These are phyloP conservation scores for Mycena vulgaris DNA, from an alignment of 768 basidiomycete species.

Conservation along the genomic window DNA sequence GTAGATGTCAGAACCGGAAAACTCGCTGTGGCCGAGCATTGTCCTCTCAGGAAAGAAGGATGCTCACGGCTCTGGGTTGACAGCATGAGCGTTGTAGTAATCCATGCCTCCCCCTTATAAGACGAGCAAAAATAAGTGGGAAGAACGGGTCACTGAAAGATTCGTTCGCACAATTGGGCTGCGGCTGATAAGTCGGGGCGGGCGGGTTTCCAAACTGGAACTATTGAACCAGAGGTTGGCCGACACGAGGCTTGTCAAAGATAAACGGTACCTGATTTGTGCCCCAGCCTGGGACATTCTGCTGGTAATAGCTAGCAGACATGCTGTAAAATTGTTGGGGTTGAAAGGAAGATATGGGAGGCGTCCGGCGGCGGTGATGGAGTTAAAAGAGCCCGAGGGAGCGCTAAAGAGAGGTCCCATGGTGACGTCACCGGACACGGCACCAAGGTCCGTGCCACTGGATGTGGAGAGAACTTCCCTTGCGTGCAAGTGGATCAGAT, in stretches of 20 bases:
- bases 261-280: constrained; percentile 54
- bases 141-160: constrained; percentile 9
- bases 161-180: constrained; percentile 70
- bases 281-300: constrained; percentile 64
- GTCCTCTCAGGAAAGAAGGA: constrained; percentile 21
- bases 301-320: constrained; percentile 63
- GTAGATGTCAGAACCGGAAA: constrained; percentile 43
- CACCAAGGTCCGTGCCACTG: too few species aligned
- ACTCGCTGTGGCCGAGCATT: constrained; percentile 24
- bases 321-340: constrained; percentile 47
- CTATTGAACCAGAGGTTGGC: constrained; percentile 41
- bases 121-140: constrained; percentile 4
- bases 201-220: constrained; percentile 61
- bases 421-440: constrained; percentile 19
- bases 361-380: constrained; percentile 6
- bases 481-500: too few species aligned
- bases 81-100: constrained; percentile 75
- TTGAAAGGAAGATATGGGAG: constrained; percentile 14
- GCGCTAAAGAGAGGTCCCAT: background rate
- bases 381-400: constrained; percentile 9
- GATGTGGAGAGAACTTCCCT: too few species aligned
- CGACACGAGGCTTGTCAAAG: constrained; percentile 14
- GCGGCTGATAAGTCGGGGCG: constrained; percentile 60
- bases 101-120: constrained; percentile 72
- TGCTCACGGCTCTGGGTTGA: constrained; percentile 70